phyloP scores from a whole-genome alignment of 352 stramenopile species.

The Lagenidium sp. region DNA sequence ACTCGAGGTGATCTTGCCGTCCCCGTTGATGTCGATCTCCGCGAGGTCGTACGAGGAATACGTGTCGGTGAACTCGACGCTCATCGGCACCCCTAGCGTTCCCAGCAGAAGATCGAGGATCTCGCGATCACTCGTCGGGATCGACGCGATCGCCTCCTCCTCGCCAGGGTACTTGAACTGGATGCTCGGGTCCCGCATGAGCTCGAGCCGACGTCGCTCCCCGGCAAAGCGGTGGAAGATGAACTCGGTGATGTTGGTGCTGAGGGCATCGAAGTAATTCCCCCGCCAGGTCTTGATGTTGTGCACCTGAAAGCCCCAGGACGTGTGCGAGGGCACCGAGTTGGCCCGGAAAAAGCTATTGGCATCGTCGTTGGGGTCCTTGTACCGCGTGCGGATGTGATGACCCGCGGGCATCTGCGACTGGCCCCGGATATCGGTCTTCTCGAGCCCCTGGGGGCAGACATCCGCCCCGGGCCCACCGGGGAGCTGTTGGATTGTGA shows the following conservation, averaged over 20 bases:
- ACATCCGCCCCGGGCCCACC: slow-evolving; percentile 15
- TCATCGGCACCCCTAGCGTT: slow-evolving; percentile 57
- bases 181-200: slow-evolving; percentile 24
- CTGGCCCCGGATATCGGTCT: slow-evolving; percentile 55
- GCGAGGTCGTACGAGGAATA: slow-evolving; percentile 70
- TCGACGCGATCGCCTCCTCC: slow-evolving; percentile 29
- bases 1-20: slow-evolving; percentile 63
- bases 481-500: slow-evolving; percentile 32
- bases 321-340: slow-evolving; percentile 76
- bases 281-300: slow-evolving; percentile 90
- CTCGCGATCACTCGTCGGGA: slow-evolving; percentile 41
- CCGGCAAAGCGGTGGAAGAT: slow-evolving; percentile 67
- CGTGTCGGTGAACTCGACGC: slow-evolving; percentile 32
- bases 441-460: slow-evolving; percentile 44
- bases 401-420: slow-evolving; percentile 35
- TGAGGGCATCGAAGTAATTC: slow-evolving; percentile 93
- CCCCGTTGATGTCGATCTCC: slow-evolving; percentile 48
- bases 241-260: slow-evolving; percentile 88
- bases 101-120: slow-evolving; percentile 56
- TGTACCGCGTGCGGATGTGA: slow-evolving; percentile 83
- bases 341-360: slow-evolving; percentile 88
- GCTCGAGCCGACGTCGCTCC: slow-evolving; percentile 29
- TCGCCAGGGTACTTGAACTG: slow-evolving; percentile 45
- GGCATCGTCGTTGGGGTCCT: slow-evolving; percentile 82
- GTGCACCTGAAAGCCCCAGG: slow-evolving; percentile 72